Evolutionary conservation across 768 basidiomycete species (phyloP).

Genomic region (Mycena floridula): DNA sequence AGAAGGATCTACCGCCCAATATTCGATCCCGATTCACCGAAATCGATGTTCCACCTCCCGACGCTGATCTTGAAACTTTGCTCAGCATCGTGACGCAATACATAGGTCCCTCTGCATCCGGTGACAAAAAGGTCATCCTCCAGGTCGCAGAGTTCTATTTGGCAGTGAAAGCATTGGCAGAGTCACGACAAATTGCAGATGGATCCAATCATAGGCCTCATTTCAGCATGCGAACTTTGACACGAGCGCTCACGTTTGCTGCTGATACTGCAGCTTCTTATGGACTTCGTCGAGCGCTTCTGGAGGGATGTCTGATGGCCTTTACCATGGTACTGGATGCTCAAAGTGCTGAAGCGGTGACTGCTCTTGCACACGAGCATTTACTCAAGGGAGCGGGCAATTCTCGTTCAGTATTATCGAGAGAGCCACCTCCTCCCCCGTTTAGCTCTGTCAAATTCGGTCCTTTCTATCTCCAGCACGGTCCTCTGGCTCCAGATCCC

Average conservation of each 20-base stretch:
- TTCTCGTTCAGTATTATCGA: slow-evolving; percentile 64
- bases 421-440: slow-evolving; percentile 52
- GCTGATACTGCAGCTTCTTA: slow-evolving; percentile 73
- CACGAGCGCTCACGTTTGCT: slow-evolving; percentile 86
- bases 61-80: slow-evolving; percentile 86
- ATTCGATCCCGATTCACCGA: slow-evolving; percentile 93
- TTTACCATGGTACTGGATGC: slow-evolving; percentile 93
- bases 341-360: slow-evolving; percentile 61
- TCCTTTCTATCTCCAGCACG: slow-evolving; percentile 85
- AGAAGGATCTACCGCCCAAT: slow-evolving; percentile 90
- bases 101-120: slow-evolving; percentile 74
- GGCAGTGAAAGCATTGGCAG: slow-evolving; percentile 70
- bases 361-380: slow-evolving; percentile 65
- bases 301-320: slow-evolving; percentile 97
- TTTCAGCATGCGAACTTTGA: slow-evolving; percentile 94
- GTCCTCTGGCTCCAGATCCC: slow-evolving; percentile 55
- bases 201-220: slow-evolving; percentile 91
- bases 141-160: slow-evolving; percentile 90
- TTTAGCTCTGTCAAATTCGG: slow-evolving; percentile 78
- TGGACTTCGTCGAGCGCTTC: slow-evolving; percentile 79
- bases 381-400: slow-evolving; percentile 79
- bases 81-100: slow-evolving; percentile 85
- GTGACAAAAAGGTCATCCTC: slow-evolving; percentile 83
- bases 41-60: slow-evolving; percentile 91
- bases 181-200: slow-evolving; percentile 78